phyloP scores from a whole-genome alignment of 805 yeast genomes.

The Komagataella pseudopastoris region DNA sequence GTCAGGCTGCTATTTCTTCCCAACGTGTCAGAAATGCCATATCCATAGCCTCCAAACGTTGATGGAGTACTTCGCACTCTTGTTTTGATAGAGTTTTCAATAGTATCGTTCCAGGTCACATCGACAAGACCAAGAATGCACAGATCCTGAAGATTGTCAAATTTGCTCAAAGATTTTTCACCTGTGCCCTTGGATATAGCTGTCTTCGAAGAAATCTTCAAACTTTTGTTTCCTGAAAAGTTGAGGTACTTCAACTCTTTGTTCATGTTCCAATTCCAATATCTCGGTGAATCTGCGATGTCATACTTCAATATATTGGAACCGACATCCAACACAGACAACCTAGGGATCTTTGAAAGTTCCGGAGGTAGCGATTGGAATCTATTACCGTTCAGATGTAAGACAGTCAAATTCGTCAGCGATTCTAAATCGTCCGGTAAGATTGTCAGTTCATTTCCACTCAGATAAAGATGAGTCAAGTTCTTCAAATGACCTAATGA shows the following conservation, averaged over 20 bases:
- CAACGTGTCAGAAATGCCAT: constrained; percentile 85
- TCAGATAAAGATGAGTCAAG: constrained; percentile 54
- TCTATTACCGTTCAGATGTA: constrained; percentile 74
- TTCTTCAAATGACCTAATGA: constrained; percentile 40
- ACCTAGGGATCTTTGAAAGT: constrained; percentile 47
- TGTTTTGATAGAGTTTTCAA: constrained; percentile 68
- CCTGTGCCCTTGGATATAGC: constrained; percentile 29
- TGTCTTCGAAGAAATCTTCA: constrained; percentile 66
- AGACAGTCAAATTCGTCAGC: constrained; percentile 39
- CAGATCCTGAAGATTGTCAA: constrained; percentile 47
- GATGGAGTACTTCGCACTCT: constrained; percentile 89
- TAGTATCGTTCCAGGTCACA: constrained; percentile 80
- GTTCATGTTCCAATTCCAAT: constrained; percentile 96
- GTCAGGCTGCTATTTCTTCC: constrained; percentile 56
- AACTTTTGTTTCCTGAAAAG: constrained; percentile 83
- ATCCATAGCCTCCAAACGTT: constrained; percentile 56
- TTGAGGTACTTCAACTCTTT: constrained; percentile 64
- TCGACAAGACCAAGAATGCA: constrained; percentile 82
- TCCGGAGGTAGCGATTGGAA: constrained; percentile 84
- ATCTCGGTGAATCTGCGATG: constrained; percentile 88
- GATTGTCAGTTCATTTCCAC: constrained; percentile 72
- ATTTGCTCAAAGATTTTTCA: constrained; percentile 52
- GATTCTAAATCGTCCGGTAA: constrained; percentile 77
- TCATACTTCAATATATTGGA: constrained; percentile 84
- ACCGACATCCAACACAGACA: constrained; percentile 77